These are phyloP conservation scores for Saururus chinensis DNA, from an alignment of 164 flowering plant genomes.

Conservation along the genomic window DNA sequence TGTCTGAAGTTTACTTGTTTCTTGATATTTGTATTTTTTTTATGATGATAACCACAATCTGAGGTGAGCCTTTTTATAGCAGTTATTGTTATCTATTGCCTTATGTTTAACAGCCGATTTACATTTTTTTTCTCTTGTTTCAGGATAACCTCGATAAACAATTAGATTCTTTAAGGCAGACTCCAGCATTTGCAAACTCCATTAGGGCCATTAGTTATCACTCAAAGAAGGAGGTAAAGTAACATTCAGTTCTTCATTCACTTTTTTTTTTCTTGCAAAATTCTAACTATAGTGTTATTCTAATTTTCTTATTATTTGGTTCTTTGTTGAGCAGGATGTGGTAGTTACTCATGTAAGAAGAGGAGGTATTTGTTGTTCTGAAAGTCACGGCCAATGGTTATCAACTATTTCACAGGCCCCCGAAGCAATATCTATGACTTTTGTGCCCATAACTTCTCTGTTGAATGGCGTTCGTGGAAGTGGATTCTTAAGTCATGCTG, in stretches of 20 bases:
- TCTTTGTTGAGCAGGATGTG: conserved; percentile 39
- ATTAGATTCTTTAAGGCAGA: conserved; percentile 29
- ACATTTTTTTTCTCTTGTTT: background rate
- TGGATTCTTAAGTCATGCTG: conserved; percentile 80
- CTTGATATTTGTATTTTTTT: background rate
- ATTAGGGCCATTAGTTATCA: conserved; percentile 29
- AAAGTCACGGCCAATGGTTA: conserved; percentile 71
- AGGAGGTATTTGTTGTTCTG: conserved; percentile 65
- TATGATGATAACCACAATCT: background rate
- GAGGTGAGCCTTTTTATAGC: background rate
- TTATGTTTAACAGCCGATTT: background rate
- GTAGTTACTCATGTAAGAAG: conserved; percentile 41
- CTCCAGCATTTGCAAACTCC: conserved; percentile 28
- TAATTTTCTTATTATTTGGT: background rate
- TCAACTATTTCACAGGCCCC: conserved; percentile 76
- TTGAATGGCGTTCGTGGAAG: conserved; percentile 62
- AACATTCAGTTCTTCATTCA: background rate
- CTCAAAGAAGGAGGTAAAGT: conserved; percentile 49
- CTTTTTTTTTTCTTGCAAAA: background rate
- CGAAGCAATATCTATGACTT: conserved; percentile 78
- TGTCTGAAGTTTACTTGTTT: background rate
- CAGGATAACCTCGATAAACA: conserved; percentile 32
- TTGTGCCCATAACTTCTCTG: conserved; percentile 81
- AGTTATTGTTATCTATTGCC: background rate
- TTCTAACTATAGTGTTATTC: background rate